A percentile compares a stretch with the other conserved stretches of the same genome.
Evolutionary conservation across 441 rosid species (phyloP).

Genomic region (Populus hybrid): DNA sequence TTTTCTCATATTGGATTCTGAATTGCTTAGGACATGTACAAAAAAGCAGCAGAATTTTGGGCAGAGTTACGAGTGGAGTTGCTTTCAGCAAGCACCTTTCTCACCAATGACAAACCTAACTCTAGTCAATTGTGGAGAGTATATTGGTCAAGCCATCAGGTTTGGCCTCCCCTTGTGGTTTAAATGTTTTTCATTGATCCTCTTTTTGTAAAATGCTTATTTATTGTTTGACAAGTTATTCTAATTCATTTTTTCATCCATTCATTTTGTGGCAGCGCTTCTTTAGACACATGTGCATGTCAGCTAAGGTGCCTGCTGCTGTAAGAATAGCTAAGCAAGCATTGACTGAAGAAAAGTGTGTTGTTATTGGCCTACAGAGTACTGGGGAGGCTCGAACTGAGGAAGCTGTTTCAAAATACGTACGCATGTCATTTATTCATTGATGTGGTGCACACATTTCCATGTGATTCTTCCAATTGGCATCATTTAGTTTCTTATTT

Average conservation of each 20-base stretch:
- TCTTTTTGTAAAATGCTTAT: not conserved
- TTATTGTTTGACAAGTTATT: not conserved
- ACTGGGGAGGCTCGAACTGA: constrained; percentile 99
- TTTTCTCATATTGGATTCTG: constrained; percentile 15
- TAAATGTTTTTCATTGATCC: not conserved
- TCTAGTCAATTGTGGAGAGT: constrained; percentile 94
- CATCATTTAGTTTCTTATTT: not conserved
- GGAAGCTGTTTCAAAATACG: constrained; percentile 99
- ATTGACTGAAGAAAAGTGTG: constrained; percentile 73
- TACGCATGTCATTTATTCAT: constrained; percentile 32
- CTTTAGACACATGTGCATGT: constrained; percentile 99
- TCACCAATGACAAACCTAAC: constrained; percentile 70
- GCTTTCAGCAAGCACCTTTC: constrained; percentile 91
- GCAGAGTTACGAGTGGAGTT: constrained; percentile 97
- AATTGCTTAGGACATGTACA: constrained; percentile 72
- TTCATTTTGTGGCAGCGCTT: constrained; percentile 59
- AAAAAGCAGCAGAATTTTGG: constrained; percentile 97
- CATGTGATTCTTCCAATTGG: constrained; percentile 10
- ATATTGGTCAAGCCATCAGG: constrained; percentile 99
- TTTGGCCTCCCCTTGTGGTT: constrained; percentile 26
- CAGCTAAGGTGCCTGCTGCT: constrained; percentile 96
- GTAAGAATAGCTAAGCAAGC: constrained; percentile 89
- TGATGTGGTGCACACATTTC: constrained; percentile 14
- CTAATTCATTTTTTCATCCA: not conserved
- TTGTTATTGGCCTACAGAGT: constrained; percentile 98